Percentiles rank a stretch among this genome's conserved stretches.
Conservation (phyloP, 1,284 basidiomycete species). For the Austropuccinia psidii region DNA sequence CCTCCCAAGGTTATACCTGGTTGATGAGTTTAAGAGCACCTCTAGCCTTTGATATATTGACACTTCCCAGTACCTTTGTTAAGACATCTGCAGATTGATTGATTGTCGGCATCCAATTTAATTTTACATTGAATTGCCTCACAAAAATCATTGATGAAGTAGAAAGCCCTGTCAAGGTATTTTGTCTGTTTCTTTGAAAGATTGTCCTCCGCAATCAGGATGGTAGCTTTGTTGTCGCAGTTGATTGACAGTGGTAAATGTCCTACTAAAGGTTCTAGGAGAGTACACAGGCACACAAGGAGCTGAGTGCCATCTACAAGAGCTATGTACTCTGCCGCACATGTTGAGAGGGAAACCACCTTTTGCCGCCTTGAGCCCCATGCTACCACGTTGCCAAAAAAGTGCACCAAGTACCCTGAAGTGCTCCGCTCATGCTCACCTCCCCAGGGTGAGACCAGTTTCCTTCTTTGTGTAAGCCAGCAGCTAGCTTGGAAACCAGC, state of each 20-base stretch:
- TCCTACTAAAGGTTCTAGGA: background rate
- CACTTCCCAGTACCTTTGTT: background rate
- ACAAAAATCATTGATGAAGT: conserved; percentile 12
- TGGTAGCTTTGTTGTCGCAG: conserved; percentile 7
- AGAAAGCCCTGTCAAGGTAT: background rate
- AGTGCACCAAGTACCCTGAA: background rate
- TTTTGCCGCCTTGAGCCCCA: background rate
- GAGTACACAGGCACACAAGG: background rate
- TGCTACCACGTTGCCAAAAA: background rate
- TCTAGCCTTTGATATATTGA: too few species aligned
- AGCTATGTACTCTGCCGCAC: conserved; percentile 7
- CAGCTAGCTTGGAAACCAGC: too few species aligned
- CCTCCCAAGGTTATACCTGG: too few species aligned
- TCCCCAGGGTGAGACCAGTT: too few species aligned
- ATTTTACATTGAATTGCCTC: background rate
- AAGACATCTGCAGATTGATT: background rate
- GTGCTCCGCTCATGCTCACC: conserved; percentile 1
- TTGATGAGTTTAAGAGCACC: too few species aligned
- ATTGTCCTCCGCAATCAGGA: background rate
- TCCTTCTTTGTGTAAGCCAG: too few species aligned
- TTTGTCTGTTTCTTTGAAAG: background rate
- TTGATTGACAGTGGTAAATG: background rate
- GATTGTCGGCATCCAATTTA: background rate
- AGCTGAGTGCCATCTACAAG: background rate
- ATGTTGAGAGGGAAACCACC: background rate